Evolutionary conservation across 192 early-diverging fungal genomes (phyloP).

Genomic region (Coemansia sp.): DNA sequence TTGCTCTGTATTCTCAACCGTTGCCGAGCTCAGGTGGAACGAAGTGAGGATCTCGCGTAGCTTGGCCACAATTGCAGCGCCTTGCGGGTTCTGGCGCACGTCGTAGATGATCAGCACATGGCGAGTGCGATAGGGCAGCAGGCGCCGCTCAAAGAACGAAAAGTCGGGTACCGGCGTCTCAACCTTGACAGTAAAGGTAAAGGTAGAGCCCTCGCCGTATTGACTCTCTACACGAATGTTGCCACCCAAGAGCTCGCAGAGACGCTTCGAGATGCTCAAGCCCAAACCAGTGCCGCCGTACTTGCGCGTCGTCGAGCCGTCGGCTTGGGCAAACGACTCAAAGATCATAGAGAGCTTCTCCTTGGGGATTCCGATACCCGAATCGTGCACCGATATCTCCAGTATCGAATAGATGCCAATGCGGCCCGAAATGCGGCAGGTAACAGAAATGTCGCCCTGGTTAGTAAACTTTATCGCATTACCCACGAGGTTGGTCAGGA

Average conservation of each 20-base stretch:
- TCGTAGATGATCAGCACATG: slow-evolving; percentile 68
- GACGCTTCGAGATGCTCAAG: slow-evolving; percentile 75
- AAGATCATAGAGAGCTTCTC: slow-evolving; percentile 77
- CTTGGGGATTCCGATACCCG: slow-evolving; percentile 81
- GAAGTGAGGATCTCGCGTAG: slow-evolving; percentile 54
- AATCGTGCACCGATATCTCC: slow-evolving; percentile 71
- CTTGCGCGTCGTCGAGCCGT: slow-evolving; percentile 76
- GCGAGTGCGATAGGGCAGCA: slow-evolving; percentile 62
- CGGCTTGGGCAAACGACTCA: slow-evolving; percentile 80
- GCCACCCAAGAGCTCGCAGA: slow-evolving; percentile 77
- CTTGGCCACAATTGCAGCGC: slow-evolving; percentile 18
- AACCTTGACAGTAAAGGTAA: slow-evolving; percentile 71
- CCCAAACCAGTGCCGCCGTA: slow-evolving; percentile 88
- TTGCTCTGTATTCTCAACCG: slow-evolving; percentile 35
- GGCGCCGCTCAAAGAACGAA: slow-evolving; percentile 42
- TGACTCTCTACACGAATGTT: slow-evolving; percentile 74
- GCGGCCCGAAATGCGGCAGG: slow-evolving; percentile 45
- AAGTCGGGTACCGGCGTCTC: slow-evolving; percentile 36
- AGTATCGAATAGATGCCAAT: slow-evolving; percentile 54
- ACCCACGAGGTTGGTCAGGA: slow-evolving; percentile 78
- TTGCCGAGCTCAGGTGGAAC: slow-evolving; percentile 58
- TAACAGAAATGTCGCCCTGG: slow-evolving; percentile 65
- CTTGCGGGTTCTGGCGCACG: slow-evolving; percentile 40
- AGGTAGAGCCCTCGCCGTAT: slow-evolving; percentile 71
- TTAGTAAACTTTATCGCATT: slow-evolving; percentile 88